These are phyloP conservation scores for Thalassiosira livingstoniorum DNA, from an alignment of 352 stramenopile species.

Conservation along the genomic window DNA sequence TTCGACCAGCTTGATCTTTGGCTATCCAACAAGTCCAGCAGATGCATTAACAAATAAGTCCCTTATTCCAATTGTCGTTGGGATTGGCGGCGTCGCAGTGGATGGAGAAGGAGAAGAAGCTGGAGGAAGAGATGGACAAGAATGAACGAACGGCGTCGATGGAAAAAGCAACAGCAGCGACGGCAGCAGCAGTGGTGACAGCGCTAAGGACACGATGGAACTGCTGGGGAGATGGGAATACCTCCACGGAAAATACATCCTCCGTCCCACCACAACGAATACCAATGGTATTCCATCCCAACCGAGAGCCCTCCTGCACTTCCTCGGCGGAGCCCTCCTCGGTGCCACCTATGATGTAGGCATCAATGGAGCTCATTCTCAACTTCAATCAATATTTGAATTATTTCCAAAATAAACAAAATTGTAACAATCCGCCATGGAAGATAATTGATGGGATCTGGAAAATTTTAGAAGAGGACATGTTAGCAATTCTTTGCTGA, in stretches of 20 bases:
- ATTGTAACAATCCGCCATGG: no score
- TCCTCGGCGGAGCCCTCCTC: slow-evolving; percentile 78
- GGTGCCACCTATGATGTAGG: no score
- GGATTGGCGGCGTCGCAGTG: slow-evolving; percentile 48
- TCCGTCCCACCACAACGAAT: slow-evolving; percentile 66
- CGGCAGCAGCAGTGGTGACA: slow-evolving; percentile 1
- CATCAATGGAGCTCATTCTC: no score
- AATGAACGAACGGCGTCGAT: neutral
- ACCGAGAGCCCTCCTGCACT: slow-evolving; percentile 71
- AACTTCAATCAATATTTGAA: no score
- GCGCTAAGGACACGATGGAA: neutral
- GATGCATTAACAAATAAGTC: neutral
- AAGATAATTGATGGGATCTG: no score
- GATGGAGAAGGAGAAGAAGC: slow-evolving; percentile 59
- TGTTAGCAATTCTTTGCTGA: no score
- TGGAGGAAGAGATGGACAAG: slow-evolving; percentile 53
- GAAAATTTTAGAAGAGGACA: no score
- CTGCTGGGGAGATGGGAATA: slow-evolving; percentile 68
- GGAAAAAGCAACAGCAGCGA: no score
- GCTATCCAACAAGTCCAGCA: no score
- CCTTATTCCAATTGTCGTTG: neutral
- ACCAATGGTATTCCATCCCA: no score
- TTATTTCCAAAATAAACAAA: no score
- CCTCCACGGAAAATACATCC: slow-evolving; percentile 79
- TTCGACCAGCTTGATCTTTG: no score